Conservation (phyloP, 2,329 filamentous ascomycete genomes). For the Zasmidium cellare region DNA sequence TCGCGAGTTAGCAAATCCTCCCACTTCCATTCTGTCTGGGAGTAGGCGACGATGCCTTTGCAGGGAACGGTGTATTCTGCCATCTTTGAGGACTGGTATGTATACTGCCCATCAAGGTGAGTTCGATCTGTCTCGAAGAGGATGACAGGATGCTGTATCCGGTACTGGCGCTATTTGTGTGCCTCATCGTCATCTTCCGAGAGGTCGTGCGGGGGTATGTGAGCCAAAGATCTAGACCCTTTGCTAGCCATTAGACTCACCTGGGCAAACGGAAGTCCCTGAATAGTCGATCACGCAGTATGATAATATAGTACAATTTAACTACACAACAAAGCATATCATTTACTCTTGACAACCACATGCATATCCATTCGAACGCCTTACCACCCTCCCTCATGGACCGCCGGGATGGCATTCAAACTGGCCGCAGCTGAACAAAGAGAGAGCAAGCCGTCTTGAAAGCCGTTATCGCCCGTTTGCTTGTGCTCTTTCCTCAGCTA, state of each 20-base stretch:
- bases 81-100: slow-evolving; percentile 8
- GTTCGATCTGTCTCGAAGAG: not conserved
- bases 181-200: not conserved
- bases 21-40: slow-evolving; percentile 24
- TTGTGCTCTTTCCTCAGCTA: not conserved
- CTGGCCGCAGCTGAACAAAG: too few species aligned
- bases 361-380: too few species aligned
- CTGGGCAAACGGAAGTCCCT: not conserved
- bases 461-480: not conserved
- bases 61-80: slow-evolving; percentile 24
- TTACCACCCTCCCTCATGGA: too few species aligned
- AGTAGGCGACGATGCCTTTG: slow-evolving; percentile 31
- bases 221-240: not conserved
- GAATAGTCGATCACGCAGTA: too few species aligned
- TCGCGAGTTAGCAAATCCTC: slow-evolving; percentile 24
- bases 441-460: too few species aligned
- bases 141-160: too few species aligned
- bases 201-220: not conserved
- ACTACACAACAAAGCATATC: too few species aligned
- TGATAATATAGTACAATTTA: too few species aligned
- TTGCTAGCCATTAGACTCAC: not conserved
- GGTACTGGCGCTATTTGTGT: not conserved
- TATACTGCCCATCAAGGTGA: not conserved
- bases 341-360: too few species aligned
- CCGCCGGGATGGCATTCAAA: too few species aligned